A percentile compares a stretch with the other conserved stretches of the same genome.
Evolutionary conservation across 2,329 filamentous ascomycete species (phyloP).

Genomic region (Colletotrichum navitas): DNA sequence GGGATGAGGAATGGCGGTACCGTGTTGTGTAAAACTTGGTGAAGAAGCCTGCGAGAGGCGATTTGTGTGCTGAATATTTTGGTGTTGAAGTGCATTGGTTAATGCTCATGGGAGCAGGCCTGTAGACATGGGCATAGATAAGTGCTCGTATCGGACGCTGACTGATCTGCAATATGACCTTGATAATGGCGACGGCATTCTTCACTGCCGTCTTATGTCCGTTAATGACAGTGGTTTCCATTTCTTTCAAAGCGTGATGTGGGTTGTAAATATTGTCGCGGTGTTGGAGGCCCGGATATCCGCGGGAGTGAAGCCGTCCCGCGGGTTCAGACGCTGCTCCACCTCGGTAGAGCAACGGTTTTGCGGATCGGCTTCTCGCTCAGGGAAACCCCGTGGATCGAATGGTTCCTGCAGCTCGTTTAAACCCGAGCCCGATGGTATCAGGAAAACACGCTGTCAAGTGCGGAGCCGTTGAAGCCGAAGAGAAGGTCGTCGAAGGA

Average conservation of each 20-base stretch:
- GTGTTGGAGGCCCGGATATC: neutral
- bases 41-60: neutral
- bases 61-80: neutral
- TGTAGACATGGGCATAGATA: neutral
- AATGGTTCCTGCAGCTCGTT: no score
- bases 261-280: neutral
- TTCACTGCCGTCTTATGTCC: neutral
- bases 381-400: neutral
- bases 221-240: neutral
- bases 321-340: constrained; percentile 4
- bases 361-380: neutral
- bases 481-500: constrained; percentile 49
- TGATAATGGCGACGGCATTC: neutral
- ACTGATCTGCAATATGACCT: no score
- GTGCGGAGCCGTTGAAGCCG: constrained; percentile 49
- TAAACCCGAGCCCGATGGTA: neutral
- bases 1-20: neutral
- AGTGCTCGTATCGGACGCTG: neutral
- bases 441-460: constrained; percentile 46
- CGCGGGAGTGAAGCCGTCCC: constrained; percentile 26
- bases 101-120: neutral
- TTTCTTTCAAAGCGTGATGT: neutral
- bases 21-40: constrained; percentile 7
- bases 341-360: neutral
- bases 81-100: constrained; percentile 11